phyloP scores from a whole-genome alignment of 176 grass and related monocot species.

The Oryza glaberrima region DNA sequence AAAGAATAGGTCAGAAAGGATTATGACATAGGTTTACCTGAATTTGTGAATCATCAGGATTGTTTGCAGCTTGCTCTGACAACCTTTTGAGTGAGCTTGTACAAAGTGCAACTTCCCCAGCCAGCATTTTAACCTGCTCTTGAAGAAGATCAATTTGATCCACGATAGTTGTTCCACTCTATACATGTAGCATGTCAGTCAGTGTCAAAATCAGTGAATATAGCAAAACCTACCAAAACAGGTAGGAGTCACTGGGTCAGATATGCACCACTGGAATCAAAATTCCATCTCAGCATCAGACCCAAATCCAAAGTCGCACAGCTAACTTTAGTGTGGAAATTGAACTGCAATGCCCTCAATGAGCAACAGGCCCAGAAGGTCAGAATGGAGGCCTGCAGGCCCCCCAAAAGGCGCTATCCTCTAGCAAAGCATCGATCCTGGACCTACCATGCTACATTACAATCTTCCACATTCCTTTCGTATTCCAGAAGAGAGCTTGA shows the following conservation, averaged over 20 bases:
- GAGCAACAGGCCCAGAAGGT: background rate
- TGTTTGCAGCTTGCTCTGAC: conserved; percentile 68
- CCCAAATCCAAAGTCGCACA: background rate
- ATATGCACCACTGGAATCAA: conserved; percentile 1
- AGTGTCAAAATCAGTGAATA: conserved; percentile 17
- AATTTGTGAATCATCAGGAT: conserved; percentile 73
- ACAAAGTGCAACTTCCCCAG: conserved; percentile 90
- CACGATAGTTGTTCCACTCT: conserved; percentile 91
- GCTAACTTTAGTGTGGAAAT: conserved; percentile 25
- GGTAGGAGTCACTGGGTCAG: background rate
- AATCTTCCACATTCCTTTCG: conserved; percentile 21
- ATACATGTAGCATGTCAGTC: conserved; percentile 32
- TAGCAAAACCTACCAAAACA: conserved; percentile 33
- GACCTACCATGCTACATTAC: conserved; percentile 26
- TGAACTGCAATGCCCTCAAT: conserved; percentile 6
- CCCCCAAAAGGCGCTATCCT: background rate
- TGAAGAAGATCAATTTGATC: conserved; percentile 99
- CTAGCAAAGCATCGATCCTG: background rate
- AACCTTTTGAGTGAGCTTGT: conserved; percentile 95
- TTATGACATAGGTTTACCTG: conserved; percentile 53
- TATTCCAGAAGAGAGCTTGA: background rate
- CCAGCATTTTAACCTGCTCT: conserved; percentile 95
- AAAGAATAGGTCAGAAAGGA: background rate
- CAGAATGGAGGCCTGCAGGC: background rate
- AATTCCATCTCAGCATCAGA: background rate